Percentiles rank a stretch among this genome's conserved stretches.
These are phyloP conservation scores for Wallacemonas sp. DNA, from an alignment of 208 protist species.

Conservation along the genomic window DNA sequence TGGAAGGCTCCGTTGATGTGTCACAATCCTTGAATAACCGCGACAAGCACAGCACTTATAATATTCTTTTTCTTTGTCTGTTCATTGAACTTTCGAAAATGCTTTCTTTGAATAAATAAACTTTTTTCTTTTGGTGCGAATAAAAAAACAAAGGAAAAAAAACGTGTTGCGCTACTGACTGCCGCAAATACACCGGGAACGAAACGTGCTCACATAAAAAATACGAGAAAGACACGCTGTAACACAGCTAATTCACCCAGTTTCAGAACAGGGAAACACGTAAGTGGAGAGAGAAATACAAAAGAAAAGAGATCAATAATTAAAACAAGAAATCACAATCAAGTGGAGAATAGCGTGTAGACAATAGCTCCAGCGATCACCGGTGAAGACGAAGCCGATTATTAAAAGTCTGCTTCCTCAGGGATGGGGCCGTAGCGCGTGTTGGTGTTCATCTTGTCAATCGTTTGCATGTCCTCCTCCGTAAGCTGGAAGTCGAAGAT, in stretches of 20 bases:
- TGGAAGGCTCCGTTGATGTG: too few species aligned
- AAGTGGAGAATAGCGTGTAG: constrained; percentile 2
- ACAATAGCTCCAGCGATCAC: neutral
- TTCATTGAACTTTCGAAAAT: too few species aligned
- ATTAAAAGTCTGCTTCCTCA: constrained; percentile 43
- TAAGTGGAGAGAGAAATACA: constrained; percentile 16
- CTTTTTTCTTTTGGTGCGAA: too few species aligned
- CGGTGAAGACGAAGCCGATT: neutral
- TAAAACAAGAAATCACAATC: constrained; percentile 12
- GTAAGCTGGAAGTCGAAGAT: constrained; percentile 67
- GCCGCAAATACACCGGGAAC: neutral
- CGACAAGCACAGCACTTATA: too few species aligned
- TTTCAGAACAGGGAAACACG: neutral
- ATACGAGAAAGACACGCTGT: neutral
- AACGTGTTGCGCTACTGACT: too few species aligned
- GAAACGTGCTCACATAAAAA: neutral
- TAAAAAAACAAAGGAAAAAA: too few species aligned
- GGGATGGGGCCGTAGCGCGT: constrained; percentile 43
- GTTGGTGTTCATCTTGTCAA: constrained; percentile 50
- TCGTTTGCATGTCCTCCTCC: constrained; percentile 50
- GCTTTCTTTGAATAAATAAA: too few species aligned
- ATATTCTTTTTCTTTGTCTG: too few species aligned
- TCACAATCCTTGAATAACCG: too few species aligned
- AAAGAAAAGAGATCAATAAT: neutral
- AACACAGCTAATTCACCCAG: too few species aligned